Evolutionary conservation across 495 filamentous ascomycete genomes (phyloP), one percentile per base, ranked within the genome.

Genomic region (Chaetomium tenue): DNA sequence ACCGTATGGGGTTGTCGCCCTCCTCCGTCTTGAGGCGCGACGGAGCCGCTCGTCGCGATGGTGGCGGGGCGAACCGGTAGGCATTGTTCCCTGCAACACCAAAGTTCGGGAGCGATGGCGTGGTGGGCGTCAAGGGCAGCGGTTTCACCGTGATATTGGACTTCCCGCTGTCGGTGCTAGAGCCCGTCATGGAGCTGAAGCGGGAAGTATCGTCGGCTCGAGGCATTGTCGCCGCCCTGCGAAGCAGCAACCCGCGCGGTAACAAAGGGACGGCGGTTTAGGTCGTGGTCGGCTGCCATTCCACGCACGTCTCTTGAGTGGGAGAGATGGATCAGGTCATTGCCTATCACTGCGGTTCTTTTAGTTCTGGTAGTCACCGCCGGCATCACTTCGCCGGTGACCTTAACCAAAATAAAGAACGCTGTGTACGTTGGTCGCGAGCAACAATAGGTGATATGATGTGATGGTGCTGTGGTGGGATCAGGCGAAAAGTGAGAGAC

Each of bases 151-250:
- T 89, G 63, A 84, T 80, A 70, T 72, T 82, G 58, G 85, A 87
- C 59, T 81, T 78, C 70, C 79, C 83, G 74, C 83, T 86, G 71
- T 83, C 81, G 63, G 79, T 82, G 75, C 81, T 82, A 52, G 85
- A 82, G 81, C 84, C 85, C 76, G 84, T 84, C 72, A 78, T 80
- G 68, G 87, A 86, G 77, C 83, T 86, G 80, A 85, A 82, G 71
- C 85, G 82, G 67, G 71, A 77, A 57, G 66, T 72, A 60, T 78
- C 79, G 70, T 86, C 83, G 74, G 83, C 79, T 72, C 82, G 81
- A 71, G 83, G 83, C 86, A 88, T 87, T 72, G 75, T 83, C 78
- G 75, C 75, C 72, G 64, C 26, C 26, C 47, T 18, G 40, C 52
- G 18, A 57, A 54, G 61, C 56, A 61, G 62, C 61, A 56, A 62